Base-by-base conservation (phyloP, 257 asterid genomes). In the Knoxia roxburghii region DNA sequence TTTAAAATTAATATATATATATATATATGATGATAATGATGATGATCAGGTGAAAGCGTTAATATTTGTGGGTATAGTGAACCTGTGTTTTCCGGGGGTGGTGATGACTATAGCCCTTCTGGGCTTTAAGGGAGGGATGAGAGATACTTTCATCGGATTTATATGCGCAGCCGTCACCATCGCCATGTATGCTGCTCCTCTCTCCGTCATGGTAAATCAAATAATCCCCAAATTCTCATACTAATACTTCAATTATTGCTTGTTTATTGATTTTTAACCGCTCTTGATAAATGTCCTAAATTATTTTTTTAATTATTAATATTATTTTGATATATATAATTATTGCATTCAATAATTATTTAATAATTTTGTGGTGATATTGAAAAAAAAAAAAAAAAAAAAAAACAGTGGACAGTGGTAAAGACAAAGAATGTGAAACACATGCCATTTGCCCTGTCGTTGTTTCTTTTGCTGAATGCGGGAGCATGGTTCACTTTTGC, bases 91-190 rank as follows among this genome's bases (percentile, higher is more conserved):
- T 21, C 69, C 68, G 6, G 69, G 56, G 4, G 27, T 64, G 24
- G 64, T 59, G 27, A 52, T 68, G 1, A 56, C n/a, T 50, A 40
- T 43, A 1, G 39, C 45, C 41, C 39, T 67, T 23, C 37, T 73
- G 5, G 73, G 49, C 35, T 14, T 68, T 21, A 21, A 52, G 27
- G 70, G 72, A 26, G 17, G 32, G 40, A 50, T 53, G 0, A 41
- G 70, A 51, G 18, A 17, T 4, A 55, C 11, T 6, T 61, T 64
- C 37, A 27, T 70, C 20, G 69, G 75, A 18, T 45, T 48, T 29
- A 24, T 74, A 20, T 74, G 78, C 68, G 78, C 70, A 11, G 69
- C 39, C 2, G 68, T 67, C 56, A 73, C 69, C 29, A 23, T 73
- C 27, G 72, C 69, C 29, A 61, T 74, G 61, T 73, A 68, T 73